These are phyloP conservation scores for Parafenestella ontariensis DNA, from an alignment of 2,329 filamentous ascomycete genomes.

Conservation along the genomic window DNA sequence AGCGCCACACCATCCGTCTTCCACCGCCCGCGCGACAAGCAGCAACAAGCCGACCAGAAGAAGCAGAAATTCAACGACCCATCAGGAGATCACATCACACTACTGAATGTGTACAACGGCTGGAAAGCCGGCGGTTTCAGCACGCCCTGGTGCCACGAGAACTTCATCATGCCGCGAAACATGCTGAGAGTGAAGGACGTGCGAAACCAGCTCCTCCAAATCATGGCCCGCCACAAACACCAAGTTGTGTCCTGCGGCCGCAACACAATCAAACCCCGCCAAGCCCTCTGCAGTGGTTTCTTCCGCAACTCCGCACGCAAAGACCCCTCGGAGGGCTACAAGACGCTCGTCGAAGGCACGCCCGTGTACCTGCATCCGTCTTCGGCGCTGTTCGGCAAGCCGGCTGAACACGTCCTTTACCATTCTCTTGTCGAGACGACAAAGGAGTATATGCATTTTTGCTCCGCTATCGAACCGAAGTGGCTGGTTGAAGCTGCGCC, in stretches of 20 bases:
- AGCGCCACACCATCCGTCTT: slow-evolving; percentile 81
- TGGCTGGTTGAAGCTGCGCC: slow-evolving; percentile 95
- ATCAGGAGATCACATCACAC: slow-evolving; percentile 89
- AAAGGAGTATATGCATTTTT: slow-evolving; percentile 98
- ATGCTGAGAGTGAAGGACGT: slow-evolving; percentile 93
- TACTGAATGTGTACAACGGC: slow-evolving; percentile 96
- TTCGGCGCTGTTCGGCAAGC: slow-evolving; percentile 92
- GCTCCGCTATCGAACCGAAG: slow-evolving; percentile 92
- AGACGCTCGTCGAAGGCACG: slow-evolving; percentile 93
- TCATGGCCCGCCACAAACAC: slow-evolving; percentile 92
- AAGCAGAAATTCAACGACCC: slow-evolving; percentile 98
- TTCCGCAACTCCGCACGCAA: slow-evolving; percentile 96
- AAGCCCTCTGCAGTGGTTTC: slow-evolving; percentile 90
- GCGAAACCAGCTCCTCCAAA: slow-evolving; percentile 86
- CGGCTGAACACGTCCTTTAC: slow-evolving; percentile 95
- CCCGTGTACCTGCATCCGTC: slow-evolving; percentile 94
- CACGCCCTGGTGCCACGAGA: slow-evolving; percentile 94
- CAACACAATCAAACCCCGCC: slow-evolving; percentile 84
- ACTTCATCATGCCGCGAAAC: slow-evolving; percentile 91
- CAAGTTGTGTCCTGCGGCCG: slow-evolving; percentile 83
- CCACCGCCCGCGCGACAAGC: slow-evolving; percentile 97
- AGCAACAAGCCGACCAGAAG: slow-evolving; percentile 94
- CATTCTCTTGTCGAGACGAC: slow-evolving; percentile 89
- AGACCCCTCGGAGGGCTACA: slow-evolving; percentile 95
- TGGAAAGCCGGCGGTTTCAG: slow-evolving; percentile 88